Evolutionary conservation across 805 yeast genomes (phyloP).

Genomic region (Isabelozyma heimii): DNA sequence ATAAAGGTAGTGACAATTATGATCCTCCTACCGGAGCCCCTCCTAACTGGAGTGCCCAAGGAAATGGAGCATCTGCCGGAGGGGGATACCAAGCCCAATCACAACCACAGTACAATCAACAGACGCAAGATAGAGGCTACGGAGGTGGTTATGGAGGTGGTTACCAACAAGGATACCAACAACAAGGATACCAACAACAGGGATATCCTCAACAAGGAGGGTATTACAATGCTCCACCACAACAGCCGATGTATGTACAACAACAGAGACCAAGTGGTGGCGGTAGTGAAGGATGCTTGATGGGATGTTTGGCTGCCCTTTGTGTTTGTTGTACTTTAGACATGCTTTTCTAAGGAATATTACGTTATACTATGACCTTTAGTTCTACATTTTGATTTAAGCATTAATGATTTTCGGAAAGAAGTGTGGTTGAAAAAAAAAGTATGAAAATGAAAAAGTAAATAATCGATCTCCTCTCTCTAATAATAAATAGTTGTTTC

Average conservation of each 20-base stretch:
- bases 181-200: slow-evolving; percentile 22
- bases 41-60: slow-evolving; percentile 19
- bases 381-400: slow-evolving; percentile 3
- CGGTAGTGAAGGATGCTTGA: slow-evolving; percentile 28
- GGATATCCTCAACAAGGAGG: slow-evolving; percentile 24
- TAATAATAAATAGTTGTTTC: background rate
- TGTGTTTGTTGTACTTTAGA: slow-evolving; percentile 40
- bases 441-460: no score
- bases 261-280: slow-evolving; percentile 27
- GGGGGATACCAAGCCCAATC: slow-evolving; percentile 22
- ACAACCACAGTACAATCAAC: slow-evolving; percentile 14
- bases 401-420: no score
- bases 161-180: slow-evolving; percentile 7
- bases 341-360: slow-evolving; percentile 15
- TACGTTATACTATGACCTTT: background rate
- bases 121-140: slow-evolving; percentile 21
- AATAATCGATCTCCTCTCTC: background rate
- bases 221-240: slow-evolving; percentile 32
- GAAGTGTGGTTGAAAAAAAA: background rate
- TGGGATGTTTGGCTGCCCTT: slow-evolving; percentile 42
- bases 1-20: slow-evolving; percentile 6
- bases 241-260: slow-evolving; percentile 45
- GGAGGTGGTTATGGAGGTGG: slow-evolving; percentile 9
- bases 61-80: slow-evolving; percentile 2
- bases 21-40: slow-evolving; percentile 29